Evolutionary conservation across 2,329 filamentous ascomycete species (phyloP), one percentile per base, ranked within the genome.

Genomic region (Colletotrichum cordylinicola): DNA sequence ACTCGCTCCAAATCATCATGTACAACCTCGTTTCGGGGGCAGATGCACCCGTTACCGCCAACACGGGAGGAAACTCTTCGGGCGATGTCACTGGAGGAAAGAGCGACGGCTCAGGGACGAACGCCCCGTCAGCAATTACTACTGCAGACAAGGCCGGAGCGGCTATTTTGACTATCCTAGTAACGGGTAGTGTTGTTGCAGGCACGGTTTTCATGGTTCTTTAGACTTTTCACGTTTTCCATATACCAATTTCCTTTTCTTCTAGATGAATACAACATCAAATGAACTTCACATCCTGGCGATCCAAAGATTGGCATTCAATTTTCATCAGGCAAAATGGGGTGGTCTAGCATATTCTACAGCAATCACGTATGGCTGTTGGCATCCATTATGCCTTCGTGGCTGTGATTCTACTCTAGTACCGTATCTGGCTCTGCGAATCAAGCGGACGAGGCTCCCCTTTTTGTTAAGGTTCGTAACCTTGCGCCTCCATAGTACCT

Each of bases 71-170:
- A 68, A 91, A 86, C 8, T 88, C 87, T 58, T 80, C 82, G 76
- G 87, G 88, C 43, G 82, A 89, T 75, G 82, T 24, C 4, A 76
- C 76, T 7, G 75, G 72, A 12, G 75, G 75, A 15, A 80, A 71
- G 18, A 79, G 31, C 15, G 75, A 75, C 27, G 39, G 43, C 15
- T 39, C 33, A 16, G n/a, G 12, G 4, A 62, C 56, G 18, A 18
- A 52, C 4, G 35, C 48, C 8, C 16, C 39, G 3, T 10, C 77
- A 8, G 82, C 82, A 0, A 82, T 86, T 16, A 91, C 90, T 3
- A 88, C 87, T 2, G 91, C 88, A 8, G 94, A 96, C 80, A 91
- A 87, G 78, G 93, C 91, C 8, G 95, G 94, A 13, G 94, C 94
- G 43, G 90, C 90, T 10, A 90, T 95, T 76, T 78, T 88, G 67